phyloP scores from a whole-genome alignment of 2,329 filamentous ascomycete genomes.

The Rhytidhysteron rufulum region DNA sequence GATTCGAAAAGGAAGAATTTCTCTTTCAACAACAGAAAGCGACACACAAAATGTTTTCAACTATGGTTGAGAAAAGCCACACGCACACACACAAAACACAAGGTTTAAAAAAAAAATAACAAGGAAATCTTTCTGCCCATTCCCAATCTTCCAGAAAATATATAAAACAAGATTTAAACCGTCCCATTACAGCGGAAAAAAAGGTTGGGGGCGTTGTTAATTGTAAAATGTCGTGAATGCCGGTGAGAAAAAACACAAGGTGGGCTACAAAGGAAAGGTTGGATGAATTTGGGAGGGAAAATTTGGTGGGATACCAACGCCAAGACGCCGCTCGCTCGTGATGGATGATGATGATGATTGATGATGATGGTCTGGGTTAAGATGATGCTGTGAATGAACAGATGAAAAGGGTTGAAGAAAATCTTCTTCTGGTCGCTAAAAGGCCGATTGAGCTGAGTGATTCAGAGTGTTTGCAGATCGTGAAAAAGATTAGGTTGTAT shows the following conservation, averaged over 20 bases:
- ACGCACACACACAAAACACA: too few relatives aligned
- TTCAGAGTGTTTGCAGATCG: background rate
- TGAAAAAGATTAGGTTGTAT: background rate
- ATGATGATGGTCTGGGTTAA: too few relatives aligned
- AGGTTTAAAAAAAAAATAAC: too few relatives aligned
- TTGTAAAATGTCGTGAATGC: background rate
- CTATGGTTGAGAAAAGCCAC: too few relatives aligned
- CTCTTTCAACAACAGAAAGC: too few relatives aligned
- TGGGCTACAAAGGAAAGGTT: background rate
- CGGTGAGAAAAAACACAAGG: background rate
- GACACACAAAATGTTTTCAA: too few relatives aligned
- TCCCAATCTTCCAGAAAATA: background rate
- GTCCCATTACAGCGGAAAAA: background rate
- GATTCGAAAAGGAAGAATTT: too few relatives aligned
- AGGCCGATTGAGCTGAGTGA: background rate
- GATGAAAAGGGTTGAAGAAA: background rate
- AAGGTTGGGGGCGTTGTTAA: background rate
- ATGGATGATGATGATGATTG: too few relatives aligned
- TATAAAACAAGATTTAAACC: too few relatives aligned
- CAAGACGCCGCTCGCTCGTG: conserved; percentile 5
- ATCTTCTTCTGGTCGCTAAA: background rate
- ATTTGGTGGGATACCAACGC: conserved; percentile 1
- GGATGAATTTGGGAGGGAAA: background rate
- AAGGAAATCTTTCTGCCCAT: background rate
- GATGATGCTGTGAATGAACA: background rate